phyloP scores from a whole-genome alignment of 2,329 filamentous ascomycete species.

The Trichophyton rubrum region DNA sequence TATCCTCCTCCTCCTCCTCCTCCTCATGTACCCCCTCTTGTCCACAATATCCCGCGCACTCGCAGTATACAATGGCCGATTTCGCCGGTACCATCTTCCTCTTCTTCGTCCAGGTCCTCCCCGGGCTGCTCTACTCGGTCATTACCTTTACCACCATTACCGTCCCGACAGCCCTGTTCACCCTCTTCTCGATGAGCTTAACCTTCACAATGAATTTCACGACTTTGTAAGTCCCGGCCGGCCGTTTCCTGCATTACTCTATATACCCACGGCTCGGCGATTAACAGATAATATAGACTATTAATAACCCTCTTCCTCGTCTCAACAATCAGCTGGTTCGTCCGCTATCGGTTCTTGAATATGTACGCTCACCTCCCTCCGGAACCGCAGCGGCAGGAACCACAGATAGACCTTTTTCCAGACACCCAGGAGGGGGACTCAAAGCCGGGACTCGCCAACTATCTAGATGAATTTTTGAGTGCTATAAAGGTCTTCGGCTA shows the following conservation, averaged over 20 bases:
- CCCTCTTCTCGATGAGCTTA: conserved; percentile 77
- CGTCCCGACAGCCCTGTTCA: conserved; percentile 77
- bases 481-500: conserved; percentile 99
- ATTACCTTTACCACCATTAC: conserved; percentile 81
- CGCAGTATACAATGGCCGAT: conserved; percentile 10
- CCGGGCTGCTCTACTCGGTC: conserved; percentile 57
- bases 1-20: neutral
- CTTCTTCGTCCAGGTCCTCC: conserved; percentile 41
- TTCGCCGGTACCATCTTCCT: conserved; percentile 24
- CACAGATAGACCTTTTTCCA: conserved; percentile 87
- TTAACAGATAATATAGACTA: conserved; percentile 39
- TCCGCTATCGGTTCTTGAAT: conserved; percentile 89
- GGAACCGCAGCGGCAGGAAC: conserved; percentile 90
- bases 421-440: conserved; percentile 80
- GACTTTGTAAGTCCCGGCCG: conserved; percentile 54
- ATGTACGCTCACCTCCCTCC: conserved; percentile 92
- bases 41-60: neutral
- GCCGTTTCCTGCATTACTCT: neutral
- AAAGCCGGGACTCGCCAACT: conserved; percentile 88
- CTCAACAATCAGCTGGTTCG: conserved; percentile 83
- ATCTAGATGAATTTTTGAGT: conserved; percentile 92
- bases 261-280: neutral
- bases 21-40: conserved; percentile 1
- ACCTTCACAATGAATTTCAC: conserved; percentile 99
- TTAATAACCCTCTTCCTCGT: conserved; percentile 64